A percentile compares a stretch with the other conserved stretches of the same genome.
Conservation (phyloP, 192 early-diverging fungal genomes). For the Coemansia umbellata region DNA sequence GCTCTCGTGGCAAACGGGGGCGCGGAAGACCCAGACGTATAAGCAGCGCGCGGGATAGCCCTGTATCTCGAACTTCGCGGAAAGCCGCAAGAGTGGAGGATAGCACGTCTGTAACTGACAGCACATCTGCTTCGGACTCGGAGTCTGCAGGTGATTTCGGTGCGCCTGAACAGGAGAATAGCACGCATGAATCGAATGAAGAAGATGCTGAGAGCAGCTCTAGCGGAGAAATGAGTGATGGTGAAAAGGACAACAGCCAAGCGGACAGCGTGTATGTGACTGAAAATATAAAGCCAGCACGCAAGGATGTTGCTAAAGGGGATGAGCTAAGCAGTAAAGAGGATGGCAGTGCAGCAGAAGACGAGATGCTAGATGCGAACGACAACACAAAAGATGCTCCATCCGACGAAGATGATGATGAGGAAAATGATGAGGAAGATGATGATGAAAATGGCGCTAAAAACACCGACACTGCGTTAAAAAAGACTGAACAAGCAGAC, state of each 20-base stretch:
- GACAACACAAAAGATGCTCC: not conserved
- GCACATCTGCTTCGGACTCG: not conserved
- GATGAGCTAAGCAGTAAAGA: not conserved
- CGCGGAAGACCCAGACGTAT: not conserved
- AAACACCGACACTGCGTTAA: not conserved
- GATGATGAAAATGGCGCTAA: not conserved
- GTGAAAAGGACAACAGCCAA: not conserved
- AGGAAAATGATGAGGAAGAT: not conserved
- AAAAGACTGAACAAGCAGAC: not conserved
- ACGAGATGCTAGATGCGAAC: not conserved
- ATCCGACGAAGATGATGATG: not conserved
- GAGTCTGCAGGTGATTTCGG: not conserved
- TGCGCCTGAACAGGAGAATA: not conserved
- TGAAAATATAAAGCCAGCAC: not conserved
- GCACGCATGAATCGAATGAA: not conserved
- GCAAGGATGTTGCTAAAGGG: not conserved
- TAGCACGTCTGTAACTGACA: not conserved
- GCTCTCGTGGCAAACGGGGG: conserved; percentile 10
- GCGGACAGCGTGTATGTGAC: not conserved
- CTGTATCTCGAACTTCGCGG: not conserved
- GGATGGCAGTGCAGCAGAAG: not conserved
- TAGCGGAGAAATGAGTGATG: not conserved
- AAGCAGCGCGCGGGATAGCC: not conserved
- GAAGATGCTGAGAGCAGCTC: not conserved
- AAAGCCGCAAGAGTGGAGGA: not conserved